Conservation (phyloP, 2,329 filamentous ascomycete genomes). For the Aspergillus pseudotamarii region DNA sequence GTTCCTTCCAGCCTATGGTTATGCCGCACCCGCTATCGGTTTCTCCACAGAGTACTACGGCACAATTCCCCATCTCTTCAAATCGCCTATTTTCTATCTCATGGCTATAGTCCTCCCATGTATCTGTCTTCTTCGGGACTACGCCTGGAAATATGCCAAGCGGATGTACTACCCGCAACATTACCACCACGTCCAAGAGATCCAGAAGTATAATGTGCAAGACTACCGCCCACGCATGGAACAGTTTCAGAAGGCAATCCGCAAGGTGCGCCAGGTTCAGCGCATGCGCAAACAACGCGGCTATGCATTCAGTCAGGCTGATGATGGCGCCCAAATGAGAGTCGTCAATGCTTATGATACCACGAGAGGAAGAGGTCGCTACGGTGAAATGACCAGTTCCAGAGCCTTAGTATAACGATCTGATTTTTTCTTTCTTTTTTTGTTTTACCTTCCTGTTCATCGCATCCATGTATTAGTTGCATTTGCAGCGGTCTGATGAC, state of each 20-base stretch:
- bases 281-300: constrained; percentile 99
- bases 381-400: constrained; percentile 88
- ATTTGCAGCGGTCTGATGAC: background rate
- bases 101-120: constrained; percentile 80
- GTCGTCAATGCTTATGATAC: constrained; percentile 98
- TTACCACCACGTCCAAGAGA: constrained; percentile 98
- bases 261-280: constrained; percentile 96
- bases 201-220: constrained; percentile 99
- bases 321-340: constrained; percentile 85
- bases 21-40: constrained; percentile 76
- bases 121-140: constrained; percentile 82
- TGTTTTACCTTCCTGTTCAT: constrained; percentile 1
- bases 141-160: constrained; percentile 96
- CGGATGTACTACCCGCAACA: constrained; percentile 95
- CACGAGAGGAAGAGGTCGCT: constrained; percentile 84
- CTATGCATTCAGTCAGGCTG: constrained; percentile 96
- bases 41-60: constrained; percentile 85
- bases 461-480: constrained; percentile 14
- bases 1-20: constrained; percentile 86
- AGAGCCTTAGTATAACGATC: constrained; percentile 34
- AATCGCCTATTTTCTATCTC: constrained; percentile 85
- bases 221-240: constrained; percentile 99
- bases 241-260: constrained; percentile 98
- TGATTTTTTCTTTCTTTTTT: background rate
- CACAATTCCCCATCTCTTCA: constrained; percentile 77